Conservation (phyloP, 2,329 filamentous ascomycete genomes). For the Nothophaeocryptopus gaeumannii region DNA sequence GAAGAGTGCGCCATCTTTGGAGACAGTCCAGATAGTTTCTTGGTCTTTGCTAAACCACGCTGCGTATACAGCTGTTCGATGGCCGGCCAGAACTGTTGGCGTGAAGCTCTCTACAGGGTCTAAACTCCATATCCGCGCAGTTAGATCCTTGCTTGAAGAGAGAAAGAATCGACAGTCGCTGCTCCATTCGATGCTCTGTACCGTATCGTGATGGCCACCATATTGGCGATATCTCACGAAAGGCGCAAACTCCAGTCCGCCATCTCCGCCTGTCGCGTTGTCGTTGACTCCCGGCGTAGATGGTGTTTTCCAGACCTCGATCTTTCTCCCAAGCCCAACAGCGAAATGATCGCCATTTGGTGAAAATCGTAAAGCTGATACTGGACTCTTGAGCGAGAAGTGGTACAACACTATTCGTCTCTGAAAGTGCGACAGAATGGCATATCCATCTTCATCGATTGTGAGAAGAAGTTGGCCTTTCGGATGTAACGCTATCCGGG, state of each 20-base stretch:
- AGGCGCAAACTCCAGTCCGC: conserved; percentile 89
- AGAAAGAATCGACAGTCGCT: conserved; percentile 94
- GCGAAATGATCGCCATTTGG: conserved; percentile 89
- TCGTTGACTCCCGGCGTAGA: conserved; percentile 61
- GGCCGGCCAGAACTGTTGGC: conserved; percentile 84
- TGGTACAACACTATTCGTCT: conserved; percentile 86
- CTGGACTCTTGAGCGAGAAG: conserved; percentile 85
- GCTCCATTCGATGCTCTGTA: conserved; percentile 90
- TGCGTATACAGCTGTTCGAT: conserved; percentile 84
- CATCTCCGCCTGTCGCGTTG: conserved; percentile 58
- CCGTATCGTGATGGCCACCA: conserved; percentile 81
- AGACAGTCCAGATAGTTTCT: conserved; percentile 92
- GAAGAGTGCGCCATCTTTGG: conserved; percentile 95
- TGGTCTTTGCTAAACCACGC: conserved; percentile 97
- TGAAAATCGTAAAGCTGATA: conserved; percentile 83
- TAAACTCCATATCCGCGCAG: conserved; percentile 91
- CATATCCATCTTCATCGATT: conserved; percentile 89
- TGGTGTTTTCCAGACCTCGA: conserved; percentile 95
- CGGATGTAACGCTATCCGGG: conserved; percentile 81
- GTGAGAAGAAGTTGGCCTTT: conserved; percentile 88
- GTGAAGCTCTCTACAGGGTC: conserved; percentile 82
- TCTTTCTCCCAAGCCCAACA: conserved; percentile 78
- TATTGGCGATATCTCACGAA: conserved; percentile 87
- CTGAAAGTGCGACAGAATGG: conserved; percentile 86
- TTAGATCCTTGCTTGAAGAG: conserved; percentile 87